A percentile compares a stretch with the other conserved stretches of the same genome.
phyloP scores from a whole-genome alignment of 768 basidiomycete species.

The Arthromyces matolae region DNA sequence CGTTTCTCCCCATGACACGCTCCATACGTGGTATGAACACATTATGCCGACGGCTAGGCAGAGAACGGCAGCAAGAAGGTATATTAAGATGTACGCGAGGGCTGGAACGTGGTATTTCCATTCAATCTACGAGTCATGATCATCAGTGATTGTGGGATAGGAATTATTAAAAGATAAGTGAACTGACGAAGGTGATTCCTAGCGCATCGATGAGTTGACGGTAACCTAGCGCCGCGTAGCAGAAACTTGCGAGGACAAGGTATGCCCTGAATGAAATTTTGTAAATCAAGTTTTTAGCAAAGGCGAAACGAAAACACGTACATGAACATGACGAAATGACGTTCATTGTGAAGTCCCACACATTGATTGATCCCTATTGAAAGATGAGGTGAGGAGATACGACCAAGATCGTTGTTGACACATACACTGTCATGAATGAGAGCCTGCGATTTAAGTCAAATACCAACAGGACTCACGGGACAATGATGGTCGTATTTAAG shows the following conservation, averaged over 20 bases:
- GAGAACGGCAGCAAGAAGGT: constrained; percentile 72
- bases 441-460: constrained; percentile 2
- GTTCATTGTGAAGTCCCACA: constrained; percentile 92
- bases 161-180: constrained; percentile 29
- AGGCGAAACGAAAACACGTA: constrained; percentile 30
- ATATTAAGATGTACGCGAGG: constrained; percentile 66
- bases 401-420: constrained; percentile 7
- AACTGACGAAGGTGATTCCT: constrained; percentile 39
- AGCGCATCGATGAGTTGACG: constrained; percentile 52
- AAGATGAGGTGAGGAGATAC: background rate
- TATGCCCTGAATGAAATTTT: constrained; percentile 83
- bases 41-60: constrained; percentile 72
- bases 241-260: constrained; percentile 68
- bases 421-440: constrained; percentile 34
- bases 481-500: constrained; percentile 91
- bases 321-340: constrained; percentile 96
- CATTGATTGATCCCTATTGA: constrained; percentile 91
- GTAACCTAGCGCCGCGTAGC: constrained; percentile 63
- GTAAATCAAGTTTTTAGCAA: background rate
- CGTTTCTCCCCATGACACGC: constrained; percentile 74
- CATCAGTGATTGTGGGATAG: too few species aligned
- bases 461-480: constrained; percentile 55
- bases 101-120: constrained; percentile 70
- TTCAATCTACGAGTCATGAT: constrained; percentile 22
- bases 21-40: constrained; percentile 69